A percentile compares a stretch with the other conserved stretches of the same genome.
These are phyloP conservation scores for Zanthoxylum bungeanum DNA, from an alignment of 345 rosid genomes.

Conservation along the genomic window DNA sequence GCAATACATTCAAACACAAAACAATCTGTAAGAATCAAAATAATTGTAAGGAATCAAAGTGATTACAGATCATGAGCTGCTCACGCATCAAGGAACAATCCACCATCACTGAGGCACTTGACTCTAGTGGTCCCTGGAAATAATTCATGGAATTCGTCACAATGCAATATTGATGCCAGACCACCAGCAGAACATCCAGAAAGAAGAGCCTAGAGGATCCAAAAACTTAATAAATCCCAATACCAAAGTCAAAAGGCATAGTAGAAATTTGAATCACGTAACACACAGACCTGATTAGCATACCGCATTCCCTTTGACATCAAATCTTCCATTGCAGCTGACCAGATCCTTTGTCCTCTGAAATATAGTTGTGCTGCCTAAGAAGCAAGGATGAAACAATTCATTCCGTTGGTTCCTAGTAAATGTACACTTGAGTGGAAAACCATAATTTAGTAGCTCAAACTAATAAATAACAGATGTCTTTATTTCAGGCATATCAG, in stretches of 20 bases:
- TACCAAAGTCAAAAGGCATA: neutral
- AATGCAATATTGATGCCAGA: constrained; percentile 45
- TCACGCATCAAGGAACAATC: constrained; percentile 56
- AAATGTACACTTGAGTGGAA: neutral
- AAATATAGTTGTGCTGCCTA: constrained; percentile 38
- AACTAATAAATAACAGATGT: neutral
- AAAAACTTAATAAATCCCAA: neutral
- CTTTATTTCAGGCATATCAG: neutral
- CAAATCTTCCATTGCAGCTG: constrained; percentile 45
- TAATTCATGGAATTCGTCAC: constrained; percentile 46
- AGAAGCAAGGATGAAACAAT: constrained; percentile 3
- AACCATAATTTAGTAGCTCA: neutral
- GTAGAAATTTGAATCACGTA: neutral
- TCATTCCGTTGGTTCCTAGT: neutral
- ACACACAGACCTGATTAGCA: constrained; percentile 39
- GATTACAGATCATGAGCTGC: neutral
- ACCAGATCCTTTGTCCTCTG: constrained; percentile 53
- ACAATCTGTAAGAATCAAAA: neutral
- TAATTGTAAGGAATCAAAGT: neutral
- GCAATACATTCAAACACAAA: constrained; percentile 6
- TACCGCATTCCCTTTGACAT: constrained; percentile 48
- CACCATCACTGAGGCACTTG: constrained; percentile 62
- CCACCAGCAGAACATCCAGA: constrained; percentile 64
- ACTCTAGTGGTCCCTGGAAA: constrained; percentile 41
- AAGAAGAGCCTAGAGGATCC: constrained; percentile 47